phyloP scores from a whole-genome alignment of 2,329 filamentous ascomycete genomes.

The Seiridium cupressi region DNA sequence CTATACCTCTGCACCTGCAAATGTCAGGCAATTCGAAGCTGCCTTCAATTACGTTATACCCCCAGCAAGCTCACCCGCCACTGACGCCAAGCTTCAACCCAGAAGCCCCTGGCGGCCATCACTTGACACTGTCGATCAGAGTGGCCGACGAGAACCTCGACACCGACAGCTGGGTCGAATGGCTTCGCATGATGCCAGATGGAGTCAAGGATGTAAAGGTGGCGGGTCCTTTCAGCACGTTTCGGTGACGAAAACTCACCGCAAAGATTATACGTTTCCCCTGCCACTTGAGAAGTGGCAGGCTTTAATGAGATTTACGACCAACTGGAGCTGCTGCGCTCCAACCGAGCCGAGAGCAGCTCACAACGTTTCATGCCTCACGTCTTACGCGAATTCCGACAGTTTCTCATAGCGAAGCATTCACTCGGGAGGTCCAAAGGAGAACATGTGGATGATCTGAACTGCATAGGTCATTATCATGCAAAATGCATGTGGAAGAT shows the following conservation, averaged over 20 bases:
- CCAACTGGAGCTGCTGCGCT: neutral
- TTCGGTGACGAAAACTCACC: constrained; percentile 27
- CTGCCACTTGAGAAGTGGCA: neutral
- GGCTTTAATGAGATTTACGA: constrained; percentile 2
- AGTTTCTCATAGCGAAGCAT: neutral
- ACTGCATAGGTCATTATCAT: no score
- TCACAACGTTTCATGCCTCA: neutral
- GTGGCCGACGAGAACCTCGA: constrained; percentile 51
- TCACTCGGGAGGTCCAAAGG: no score
- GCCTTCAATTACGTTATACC: constrained; percentile 55
- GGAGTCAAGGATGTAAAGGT: constrained; percentile 54
- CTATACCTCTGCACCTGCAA: constrained; percentile 55
- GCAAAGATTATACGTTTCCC: neutral
- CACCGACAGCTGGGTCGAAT: constrained; percentile 55
- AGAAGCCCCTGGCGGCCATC: constrained; percentile 30
- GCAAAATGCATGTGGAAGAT: neutral
- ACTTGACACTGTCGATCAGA: constrained; percentile 49
- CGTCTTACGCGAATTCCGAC: neutral
- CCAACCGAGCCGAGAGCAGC: neutral
- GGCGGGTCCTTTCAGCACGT: constrained; percentile 47
- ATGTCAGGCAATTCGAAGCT: constrained; percentile 51
- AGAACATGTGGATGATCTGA: no score
- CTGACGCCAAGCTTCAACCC: constrained; percentile 41
- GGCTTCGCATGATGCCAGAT: constrained; percentile 57
- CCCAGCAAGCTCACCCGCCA: constrained; percentile 39